These are phyloP conservation scores for Diplocarpon rosae DNA, from an alignment of 2,329 filamentous ascomycete species.

Conservation along the genomic window DNA sequence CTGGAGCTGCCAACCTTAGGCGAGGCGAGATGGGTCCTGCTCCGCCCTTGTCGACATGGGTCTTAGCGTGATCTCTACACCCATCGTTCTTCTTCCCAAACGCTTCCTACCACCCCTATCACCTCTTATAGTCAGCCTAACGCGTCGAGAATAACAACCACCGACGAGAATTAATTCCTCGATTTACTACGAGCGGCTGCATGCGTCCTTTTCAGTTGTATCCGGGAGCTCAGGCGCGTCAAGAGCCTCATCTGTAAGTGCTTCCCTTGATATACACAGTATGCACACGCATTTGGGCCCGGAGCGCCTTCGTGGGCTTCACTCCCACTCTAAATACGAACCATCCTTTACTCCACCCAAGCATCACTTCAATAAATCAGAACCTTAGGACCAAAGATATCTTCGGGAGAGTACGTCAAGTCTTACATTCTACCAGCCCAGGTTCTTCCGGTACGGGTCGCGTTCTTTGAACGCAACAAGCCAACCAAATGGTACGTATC, in stretches of 20 bases:
- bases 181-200: slow-evolving; percentile 26
- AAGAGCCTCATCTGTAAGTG: slow-evolving; percentile 22
- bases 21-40: slow-evolving; percentile 2
- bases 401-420: slow-evolving; percentile 7
- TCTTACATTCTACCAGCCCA: slow-evolving; percentile 18
- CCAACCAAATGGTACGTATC: slow-evolving; percentile 22
- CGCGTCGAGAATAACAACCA: slow-evolving; percentile 18
- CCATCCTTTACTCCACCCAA: not conserved
- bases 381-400: not conserved
- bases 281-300: slow-evolving; percentile 11
- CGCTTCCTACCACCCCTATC: slow-evolving; percentile 24
- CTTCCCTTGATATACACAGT: slow-evolving; percentile 12
- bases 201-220: slow-evolving; percentile 17
- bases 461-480: slow-evolving; percentile 9
- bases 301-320: slow-evolving; percentile 8
- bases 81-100: slow-evolving; percentile 27
- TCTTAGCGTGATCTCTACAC: slow-evolving; percentile 1
- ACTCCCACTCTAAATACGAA: not conserved
- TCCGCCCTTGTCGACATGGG: slow-evolving; percentile 3
- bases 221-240: slow-evolving; percentile 21
- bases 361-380: not conserved
- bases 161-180: slow-evolving; percentile 19
- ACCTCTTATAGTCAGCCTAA: slow-evolving; percentile 21
- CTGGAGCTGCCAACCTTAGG: slow-evolving; percentile 16
- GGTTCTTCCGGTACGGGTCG: slow-evolving; percentile 13